Evolutionary conservation across 1,284 basidiomycete genomes (phyloP).

Genomic region (Xanthoconium separans): DNA sequence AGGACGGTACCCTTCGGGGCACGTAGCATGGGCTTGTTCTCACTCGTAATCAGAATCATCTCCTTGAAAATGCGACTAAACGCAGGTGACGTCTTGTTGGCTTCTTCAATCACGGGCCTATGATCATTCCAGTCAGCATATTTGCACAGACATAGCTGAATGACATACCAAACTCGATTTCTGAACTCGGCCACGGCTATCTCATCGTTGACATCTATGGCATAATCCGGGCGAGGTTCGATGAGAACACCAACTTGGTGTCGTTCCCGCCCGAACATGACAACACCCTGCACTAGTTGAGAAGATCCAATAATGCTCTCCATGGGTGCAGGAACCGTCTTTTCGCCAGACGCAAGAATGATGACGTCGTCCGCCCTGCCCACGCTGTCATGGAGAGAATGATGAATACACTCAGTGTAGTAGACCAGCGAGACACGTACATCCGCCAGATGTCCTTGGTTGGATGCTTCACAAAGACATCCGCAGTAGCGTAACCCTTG

Average conservation of each 20-base stretch:
- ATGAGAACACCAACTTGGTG: conserved; percentile 42
- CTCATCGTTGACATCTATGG: conserved; percentile 30
- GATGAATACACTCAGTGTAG: not conserved
- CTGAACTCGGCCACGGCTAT: conserved; percentile 32
- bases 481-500: conserved; percentile 30
- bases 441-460: conserved; percentile 30
- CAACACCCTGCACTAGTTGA: conserved; percentile 27
- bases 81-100: conserved; percentile 26
- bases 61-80: conserved; percentile 34
- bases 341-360: conserved; percentile 31
- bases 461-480: conserved; percentile 31
- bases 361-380: conserved; percentile 31
- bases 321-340: conserved; percentile 33
- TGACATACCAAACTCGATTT: conserved; percentile 38
- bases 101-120: conserved; percentile 29
- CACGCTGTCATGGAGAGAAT: conserved; percentile 13
- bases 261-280: conserved; percentile 43
- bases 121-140: conserved; percentile 1
- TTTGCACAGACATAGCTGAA: not conserved
- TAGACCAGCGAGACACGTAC: conserved; percentile 6
- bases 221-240: conserved; percentile 29
- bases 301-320: conserved; percentile 26
- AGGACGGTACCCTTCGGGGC: conserved; percentile 28
- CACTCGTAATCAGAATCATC: conserved; percentile 23
- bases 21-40: conserved; percentile 22